Evolutionary conservation across 345 rosid genomes (phyloP), one percentile per base, ranked within the genome.

Genomic region (Sapria himalayana): DNA sequence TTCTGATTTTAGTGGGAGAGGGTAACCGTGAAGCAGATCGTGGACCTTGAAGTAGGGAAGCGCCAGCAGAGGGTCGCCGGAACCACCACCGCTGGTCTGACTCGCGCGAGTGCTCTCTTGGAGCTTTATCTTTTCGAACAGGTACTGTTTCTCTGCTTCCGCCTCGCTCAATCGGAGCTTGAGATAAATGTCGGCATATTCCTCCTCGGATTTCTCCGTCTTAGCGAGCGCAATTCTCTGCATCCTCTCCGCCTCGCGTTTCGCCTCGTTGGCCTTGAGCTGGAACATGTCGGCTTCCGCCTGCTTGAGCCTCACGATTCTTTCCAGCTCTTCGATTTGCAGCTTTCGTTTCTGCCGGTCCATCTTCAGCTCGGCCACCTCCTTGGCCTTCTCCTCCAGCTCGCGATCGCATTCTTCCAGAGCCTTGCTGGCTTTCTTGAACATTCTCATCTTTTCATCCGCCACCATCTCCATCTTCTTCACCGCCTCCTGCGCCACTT

Each of bases 261-360:
- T 89, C 5, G 98, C 98, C 45, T 74, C 98, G 33, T 71, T 73
- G 46, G 99, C 99, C 62, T 84, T 84, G 11, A 73, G 58, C 68
- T 91, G 99, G 70, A 80, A 91, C 99, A 91, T 91, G 43, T 91
- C 92, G 2, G 99, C 92, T 63, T 84, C 99, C 10, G 95, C 95
- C 57, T 67, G 81, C 42, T 84, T 91, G 35, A 84, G 85, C 61
- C 99, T 74, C 53, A 80, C 89, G 19, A 91, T 84, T 62, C 58
- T 80, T 65, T 91, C 95, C 1, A 80, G 73, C 54, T 91, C 95
- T 37, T 91, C 99, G 29, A 91, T 60, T 62, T 91, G 95, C 16
- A 51, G 46, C 57, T 80, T 84, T 79, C 71, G 77, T 59, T 71
- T 71, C 48, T 75, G 81, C 54, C 78, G 60, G 58, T 80, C 99